These are phyloP conservation scores for Tulasnella sp. DNA, from an alignment of 768 basidiomycete genomes.

Conservation along the genomic window DNA sequence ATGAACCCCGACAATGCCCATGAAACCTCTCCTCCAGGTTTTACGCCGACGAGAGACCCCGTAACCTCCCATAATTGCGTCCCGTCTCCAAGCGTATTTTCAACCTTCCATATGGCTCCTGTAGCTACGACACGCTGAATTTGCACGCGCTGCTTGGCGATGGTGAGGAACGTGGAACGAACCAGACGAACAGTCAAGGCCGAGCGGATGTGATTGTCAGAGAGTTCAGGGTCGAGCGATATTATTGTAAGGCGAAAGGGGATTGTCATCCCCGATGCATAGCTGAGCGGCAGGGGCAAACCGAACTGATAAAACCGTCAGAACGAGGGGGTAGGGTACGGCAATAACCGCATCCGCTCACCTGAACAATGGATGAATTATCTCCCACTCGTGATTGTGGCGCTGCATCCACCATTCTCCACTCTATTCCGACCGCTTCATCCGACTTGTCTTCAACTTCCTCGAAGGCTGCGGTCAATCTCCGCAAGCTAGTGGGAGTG, in stretches of 20 bases:
- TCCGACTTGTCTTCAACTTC: constrained; percentile 9
- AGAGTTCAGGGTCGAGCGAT: neutral
- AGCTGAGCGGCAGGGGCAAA: constrained; percentile 7
- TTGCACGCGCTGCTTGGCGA: neutral
- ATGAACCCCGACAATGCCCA: neutral
- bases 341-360: neutral
- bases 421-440: neutral
- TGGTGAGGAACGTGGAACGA: neutral
- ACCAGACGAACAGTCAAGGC: neutral
- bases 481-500: neutral
- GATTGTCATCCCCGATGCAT: neutral
- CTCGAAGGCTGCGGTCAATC: constrained; percentile 1
- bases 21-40: neutral
- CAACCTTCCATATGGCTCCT: neutral
- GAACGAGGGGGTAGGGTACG: neutral
- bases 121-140: neutral
- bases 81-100: neutral
- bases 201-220: neutral
- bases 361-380: neutral
- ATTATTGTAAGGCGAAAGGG: neutral
- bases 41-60: neutral
- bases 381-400: neutral
- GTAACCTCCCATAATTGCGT: neutral
- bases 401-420: neutral
- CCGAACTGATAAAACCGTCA: neutral